Evolutionary conservation across 2,329 filamentous ascomycete genomes (phyloP), one percentile per base, ranked within the genome.

Genomic region (Rhytidhysteron rufulum): DNA sequence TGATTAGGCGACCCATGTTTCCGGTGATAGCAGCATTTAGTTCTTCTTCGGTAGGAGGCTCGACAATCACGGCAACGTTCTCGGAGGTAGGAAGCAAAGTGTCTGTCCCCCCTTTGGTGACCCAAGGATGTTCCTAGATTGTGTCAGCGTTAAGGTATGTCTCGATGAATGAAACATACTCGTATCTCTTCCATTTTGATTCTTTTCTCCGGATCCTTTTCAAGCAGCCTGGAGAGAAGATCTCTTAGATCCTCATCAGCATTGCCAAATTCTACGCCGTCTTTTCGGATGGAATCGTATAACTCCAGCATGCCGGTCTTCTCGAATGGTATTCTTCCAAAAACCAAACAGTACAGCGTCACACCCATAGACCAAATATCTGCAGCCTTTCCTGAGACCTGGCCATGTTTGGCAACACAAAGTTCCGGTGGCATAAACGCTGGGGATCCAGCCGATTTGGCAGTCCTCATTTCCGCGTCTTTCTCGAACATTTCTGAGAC

Each of bases 311-410:
- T 82, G 15, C 81, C 82, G 5, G 79, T 72, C 41, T 84, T 79
- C 55, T 90, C 85, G 58, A 97, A 98, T 0, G 93, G 93, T 45
- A 98, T 84, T 36, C 73, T 76, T 22, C 93, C 93, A 56, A 95
- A 97, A 45, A 86, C 83, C 29, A 98, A 75, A 62, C 93, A 98
- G 62, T 91, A 97, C 2, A 98, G 72, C 2, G 90, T 95, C 7
- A 96, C 84, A 5, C 93, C 93, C 91, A 97, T 97, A 3, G 91
- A 95, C 93, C 93, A 98, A 39, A 98, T 89, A 65, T 98, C 93
- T 4, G 88, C 88, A 4, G 91, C 89, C 53, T 81, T 86, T 9
- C 93, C 93, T 3, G 87, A 91, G 2, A 97, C 84, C 50, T 90
- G 83, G 1, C 87, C 88, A 60, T 96, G 91, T 54, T 80, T 89